Evolutionary conservation across 2,329 filamentous ascomycete genomes (phyloP).

Genomic region (Fusarium agapanthi): DNA sequence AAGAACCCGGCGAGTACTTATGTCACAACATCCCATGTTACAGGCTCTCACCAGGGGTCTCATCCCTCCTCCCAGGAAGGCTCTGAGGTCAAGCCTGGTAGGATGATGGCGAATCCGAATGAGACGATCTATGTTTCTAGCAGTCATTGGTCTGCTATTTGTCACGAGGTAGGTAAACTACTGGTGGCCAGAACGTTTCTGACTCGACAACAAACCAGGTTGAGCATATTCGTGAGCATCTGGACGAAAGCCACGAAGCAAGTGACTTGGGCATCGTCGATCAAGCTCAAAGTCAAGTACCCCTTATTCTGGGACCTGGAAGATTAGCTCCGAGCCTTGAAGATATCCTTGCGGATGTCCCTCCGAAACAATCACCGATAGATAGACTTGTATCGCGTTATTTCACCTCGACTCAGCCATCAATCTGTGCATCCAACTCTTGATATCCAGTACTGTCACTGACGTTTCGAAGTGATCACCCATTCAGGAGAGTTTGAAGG

Average conservation of each 20-base stretch:
- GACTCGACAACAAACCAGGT: background rate
- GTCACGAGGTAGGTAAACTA: background rate
- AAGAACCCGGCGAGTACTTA: background rate
- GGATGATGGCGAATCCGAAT: conserved; percentile 18
- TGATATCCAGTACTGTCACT: fast-evolving
- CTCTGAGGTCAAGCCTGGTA: conserved; percentile 17
- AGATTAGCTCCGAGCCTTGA: background rate
- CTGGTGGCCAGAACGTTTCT: background rate
- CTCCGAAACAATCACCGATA: conserved; percentile 18
- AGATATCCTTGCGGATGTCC: conserved; percentile 24
- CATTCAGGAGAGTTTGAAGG: conserved; percentile 27
- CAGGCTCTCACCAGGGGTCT: background rate
- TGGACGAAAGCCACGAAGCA: conserved; percentile 7
- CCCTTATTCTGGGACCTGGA: conserved; percentile 16
- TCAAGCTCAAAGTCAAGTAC: conserved; percentile 5
- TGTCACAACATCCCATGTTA: background rate
- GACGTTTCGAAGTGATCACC: conserved; percentile 13
- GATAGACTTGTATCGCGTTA: conserved; percentile 32
- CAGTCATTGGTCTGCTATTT: conserved; percentile 32
- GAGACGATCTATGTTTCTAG: conserved; percentile 36
- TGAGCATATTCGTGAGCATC: conserved; percentile 14
- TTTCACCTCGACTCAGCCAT: conserved; percentile 25
- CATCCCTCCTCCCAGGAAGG: background rate
- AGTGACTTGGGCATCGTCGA: background rate
- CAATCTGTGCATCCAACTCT: background rate